Percentiles rank a stretch among this genome's conserved stretches.
Conservation (phyloP, 164 flowering plant genomes). For the Umbellularia californica region DNA sequence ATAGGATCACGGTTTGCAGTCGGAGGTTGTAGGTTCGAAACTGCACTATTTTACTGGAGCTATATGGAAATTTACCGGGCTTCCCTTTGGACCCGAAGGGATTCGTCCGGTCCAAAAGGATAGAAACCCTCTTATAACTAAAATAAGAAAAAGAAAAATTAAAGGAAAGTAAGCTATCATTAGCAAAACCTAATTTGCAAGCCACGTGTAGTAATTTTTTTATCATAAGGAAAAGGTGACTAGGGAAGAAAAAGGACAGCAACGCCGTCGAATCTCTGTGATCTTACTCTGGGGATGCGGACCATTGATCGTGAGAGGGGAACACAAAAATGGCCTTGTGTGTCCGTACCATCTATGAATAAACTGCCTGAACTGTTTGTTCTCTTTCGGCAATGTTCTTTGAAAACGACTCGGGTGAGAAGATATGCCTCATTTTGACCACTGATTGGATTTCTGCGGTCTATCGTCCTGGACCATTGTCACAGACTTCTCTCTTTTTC, state of each 20-base stretch:
- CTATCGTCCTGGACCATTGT: no score
- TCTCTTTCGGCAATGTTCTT: neutral
- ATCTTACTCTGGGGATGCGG: slow-evolving; percentile 5
- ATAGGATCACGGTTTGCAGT: no score
- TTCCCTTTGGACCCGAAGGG: no score
- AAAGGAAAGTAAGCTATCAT: neutral
- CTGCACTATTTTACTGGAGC: no score
- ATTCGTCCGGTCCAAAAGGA: no score
- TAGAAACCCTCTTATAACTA: no score
- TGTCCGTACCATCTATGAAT: neutral
- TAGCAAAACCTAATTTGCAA: neutral
- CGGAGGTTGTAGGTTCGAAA: no score
- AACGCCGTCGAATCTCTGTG: slow-evolving; percentile 19
- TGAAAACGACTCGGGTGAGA: neutral
- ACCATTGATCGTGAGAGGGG: neutral
- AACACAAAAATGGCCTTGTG: neutral
- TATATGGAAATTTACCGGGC: no score
- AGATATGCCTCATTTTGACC: neutral
- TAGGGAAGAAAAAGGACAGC: neutral
- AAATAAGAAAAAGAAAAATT: no score
- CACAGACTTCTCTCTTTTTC: no score
- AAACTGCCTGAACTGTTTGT: neutral
- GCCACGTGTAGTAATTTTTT: neutral
- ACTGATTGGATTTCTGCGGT: no score
- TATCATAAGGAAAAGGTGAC: neutral